These are phyloP conservation scores for Cydonia oblonga DNA, from an alignment of 331 rosid species.

Conservation along the genomic window DNA sequence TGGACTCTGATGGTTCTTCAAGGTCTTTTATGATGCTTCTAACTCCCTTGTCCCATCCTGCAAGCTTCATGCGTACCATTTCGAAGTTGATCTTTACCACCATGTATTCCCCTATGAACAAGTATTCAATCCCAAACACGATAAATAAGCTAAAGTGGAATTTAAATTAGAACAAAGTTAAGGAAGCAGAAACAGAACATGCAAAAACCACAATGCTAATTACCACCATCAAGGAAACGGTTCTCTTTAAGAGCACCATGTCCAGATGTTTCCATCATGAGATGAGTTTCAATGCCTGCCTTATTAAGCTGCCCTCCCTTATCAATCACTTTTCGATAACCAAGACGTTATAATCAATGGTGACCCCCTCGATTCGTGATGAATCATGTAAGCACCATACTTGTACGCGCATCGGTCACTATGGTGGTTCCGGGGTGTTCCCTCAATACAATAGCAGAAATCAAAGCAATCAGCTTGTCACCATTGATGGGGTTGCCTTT, in stretches of 20 bases:
- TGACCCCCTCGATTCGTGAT: constrained; percentile 55
- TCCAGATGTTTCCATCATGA: constrained; percentile 93
- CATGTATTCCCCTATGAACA: constrained; percentile 58
- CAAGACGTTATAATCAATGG: constrained; percentile 81
- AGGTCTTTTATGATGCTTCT: constrained; percentile 70
- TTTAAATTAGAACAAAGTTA: not conserved
- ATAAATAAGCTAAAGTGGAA: not conserved
- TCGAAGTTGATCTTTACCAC: constrained; percentile 78
- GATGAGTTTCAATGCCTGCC: constrained; percentile 67
- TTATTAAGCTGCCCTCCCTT: constrained; percentile 60
- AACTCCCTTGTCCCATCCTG: constrained; percentile 60
- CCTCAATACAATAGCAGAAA: constrained; percentile 61
- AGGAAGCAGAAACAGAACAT: not conserved
- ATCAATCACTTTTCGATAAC: constrained; percentile 80
- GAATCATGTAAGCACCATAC: constrained; percentile 55
- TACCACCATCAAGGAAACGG: constrained; percentile 85
- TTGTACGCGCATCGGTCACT: constrained; percentile 80
- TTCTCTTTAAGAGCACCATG: constrained; percentile 93
- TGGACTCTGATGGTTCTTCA: constrained; percentile 64
- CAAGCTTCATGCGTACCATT: constrained; percentile 87
- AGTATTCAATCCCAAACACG: not conserved
- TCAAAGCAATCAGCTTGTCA: constrained; percentile 77
- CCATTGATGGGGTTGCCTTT: constrained; percentile 73
- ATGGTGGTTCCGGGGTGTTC: constrained; percentile 69
- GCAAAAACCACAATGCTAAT: not conserved